Percentiles rank a stretch among this genome's conserved stretches.
Evolutionary conservation across 2,329 filamentous ascomycete species (phyloP).

Genomic region (Trichoderma lentiforme): DNA sequence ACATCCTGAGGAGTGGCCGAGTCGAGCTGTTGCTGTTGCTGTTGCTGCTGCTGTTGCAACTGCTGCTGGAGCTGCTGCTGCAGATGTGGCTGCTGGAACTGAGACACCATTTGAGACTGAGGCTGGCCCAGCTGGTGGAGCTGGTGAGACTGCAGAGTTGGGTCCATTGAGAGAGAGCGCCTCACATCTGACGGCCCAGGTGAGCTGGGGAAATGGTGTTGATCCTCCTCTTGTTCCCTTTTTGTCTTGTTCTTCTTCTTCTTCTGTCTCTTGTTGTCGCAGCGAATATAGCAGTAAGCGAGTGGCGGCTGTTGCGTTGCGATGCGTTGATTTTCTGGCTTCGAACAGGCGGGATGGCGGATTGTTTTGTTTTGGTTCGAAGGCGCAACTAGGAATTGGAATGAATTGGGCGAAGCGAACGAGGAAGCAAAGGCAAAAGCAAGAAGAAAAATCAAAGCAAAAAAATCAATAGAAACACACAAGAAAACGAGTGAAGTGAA

Average conservation of each 20-base stretch:
- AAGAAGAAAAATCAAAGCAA: background rate
- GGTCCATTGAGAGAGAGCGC: conserved; percentile 32
- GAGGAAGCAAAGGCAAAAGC: background rate
- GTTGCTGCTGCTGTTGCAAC: conserved; percentile 25
- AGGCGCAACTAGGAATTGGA: background rate
- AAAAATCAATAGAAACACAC: conserved; percentile 10
- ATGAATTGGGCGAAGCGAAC: conserved; percentile 15
- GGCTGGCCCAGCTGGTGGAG: conserved; percentile 22
- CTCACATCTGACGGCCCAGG: conserved; percentile 28
- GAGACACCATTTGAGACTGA: conserved; percentile 15
- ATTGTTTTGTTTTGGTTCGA: background rate
- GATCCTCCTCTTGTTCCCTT: background rate
- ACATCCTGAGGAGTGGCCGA: conserved; percentile 40
- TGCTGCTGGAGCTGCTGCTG: conserved; percentile 15
- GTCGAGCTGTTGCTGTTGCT: conserved; percentile 29
- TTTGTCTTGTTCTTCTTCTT: background rate
- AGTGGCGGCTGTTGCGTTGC: background rate
- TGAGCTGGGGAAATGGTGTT: background rate
- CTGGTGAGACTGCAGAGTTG: conserved; percentile 28
- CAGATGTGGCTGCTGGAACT: conserved; percentile 12
- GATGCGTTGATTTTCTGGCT: background rate
- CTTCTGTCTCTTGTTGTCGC: background rate
- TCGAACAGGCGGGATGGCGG: background rate
- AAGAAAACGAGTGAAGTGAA: conserved; percentile 9
- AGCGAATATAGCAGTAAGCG: background rate